A percentile compares a stretch with the other conserved stretches of the same genome.
Conservation (phyloP, 768 basidiomycete species). For the Tulasnella sp. region DNA sequence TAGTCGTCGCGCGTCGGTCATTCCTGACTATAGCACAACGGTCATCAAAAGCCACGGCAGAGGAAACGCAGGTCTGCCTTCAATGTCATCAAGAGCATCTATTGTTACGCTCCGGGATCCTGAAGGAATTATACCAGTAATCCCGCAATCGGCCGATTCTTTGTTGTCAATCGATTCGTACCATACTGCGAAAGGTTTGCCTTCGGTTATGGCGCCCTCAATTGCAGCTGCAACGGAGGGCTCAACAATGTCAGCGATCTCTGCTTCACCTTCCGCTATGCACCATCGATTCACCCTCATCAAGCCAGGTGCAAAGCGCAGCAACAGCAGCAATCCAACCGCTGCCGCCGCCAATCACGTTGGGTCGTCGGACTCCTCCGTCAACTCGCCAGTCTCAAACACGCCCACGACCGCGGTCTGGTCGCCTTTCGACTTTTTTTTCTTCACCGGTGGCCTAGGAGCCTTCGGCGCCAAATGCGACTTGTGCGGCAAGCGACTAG, state of each 20-base stretch:
- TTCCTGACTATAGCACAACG: conserved; percentile 55
- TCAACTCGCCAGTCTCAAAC: conserved; percentile 20
- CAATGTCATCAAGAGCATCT: conserved; percentile 51
- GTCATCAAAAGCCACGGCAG: conserved; percentile 42
- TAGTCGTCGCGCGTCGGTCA: neutral
- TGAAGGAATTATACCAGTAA: conserved; percentile 43
- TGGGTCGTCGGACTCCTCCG: conserved; percentile 3
- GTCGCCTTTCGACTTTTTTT: conserved; percentile 70
- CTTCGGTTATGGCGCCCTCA: conserved; percentile 10
- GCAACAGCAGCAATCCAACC: conserved; percentile 1
- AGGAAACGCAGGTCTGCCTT: conserved; percentile 28
- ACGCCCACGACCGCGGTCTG: conserved; percentile 35
- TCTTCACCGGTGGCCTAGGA: conserved; percentile 51
- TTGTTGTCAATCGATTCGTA: conserved; percentile 43
- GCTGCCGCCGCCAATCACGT: neutral
- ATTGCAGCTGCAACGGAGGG: conserved; percentile 61
- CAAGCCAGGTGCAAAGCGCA: conserved; percentile 48
- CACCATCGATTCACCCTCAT: conserved; percentile 81
- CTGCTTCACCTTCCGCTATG: conserved; percentile 33
- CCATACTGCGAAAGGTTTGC: conserved; percentile 45
- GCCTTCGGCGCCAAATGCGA: conserved; percentile 57
- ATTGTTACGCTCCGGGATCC: conserved; percentile 57
- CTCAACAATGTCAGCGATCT: conserved; percentile 40
- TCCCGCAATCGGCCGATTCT: conserved; percentile 22
- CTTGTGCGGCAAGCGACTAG: conserved; percentile 66